Conservation (phyloP, 2,329 filamentous ascomycete species). For the Aspergillus neotritici region DNA sequence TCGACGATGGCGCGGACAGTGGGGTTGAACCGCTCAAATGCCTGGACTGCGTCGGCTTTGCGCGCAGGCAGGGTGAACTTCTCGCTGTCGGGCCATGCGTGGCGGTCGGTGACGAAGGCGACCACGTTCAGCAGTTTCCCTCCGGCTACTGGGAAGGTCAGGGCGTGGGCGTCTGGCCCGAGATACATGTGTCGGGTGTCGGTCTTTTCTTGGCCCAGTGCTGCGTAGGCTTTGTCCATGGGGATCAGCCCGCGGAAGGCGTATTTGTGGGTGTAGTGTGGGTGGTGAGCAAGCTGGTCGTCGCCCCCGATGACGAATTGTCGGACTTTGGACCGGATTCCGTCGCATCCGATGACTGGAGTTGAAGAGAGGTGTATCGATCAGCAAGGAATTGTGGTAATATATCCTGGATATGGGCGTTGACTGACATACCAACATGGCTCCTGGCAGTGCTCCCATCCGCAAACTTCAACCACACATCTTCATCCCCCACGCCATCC, state of each 20-base stretch:
- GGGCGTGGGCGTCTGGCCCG: slow-evolving; percentile 51
- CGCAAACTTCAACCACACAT: background rate
- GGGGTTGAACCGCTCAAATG: slow-evolving; percentile 27
- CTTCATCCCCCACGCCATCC: slow-evolving; percentile 12
- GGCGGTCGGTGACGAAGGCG: slow-evolving; percentile 14
- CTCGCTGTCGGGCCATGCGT: slow-evolving; percentile 8
- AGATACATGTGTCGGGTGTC: slow-evolving; percentile 50
- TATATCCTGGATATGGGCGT: no score
- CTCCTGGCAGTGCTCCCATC: background rate
- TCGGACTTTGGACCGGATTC: slow-evolving; percentile 54
- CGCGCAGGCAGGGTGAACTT: slow-evolving; percentile 4
- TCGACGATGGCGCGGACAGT: slow-evolving; percentile 34
- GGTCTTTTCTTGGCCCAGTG: slow-evolving; percentile 47
- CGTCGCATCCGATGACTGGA: slow-evolving; percentile 53
- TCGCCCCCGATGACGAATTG: slow-evolving; percentile 43
- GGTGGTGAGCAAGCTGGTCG: slow-evolving; percentile 33
- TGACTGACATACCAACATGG: no score
- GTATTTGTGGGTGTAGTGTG: slow-evolving; percentile 52
- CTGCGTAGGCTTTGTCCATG: slow-evolving; percentile 48
- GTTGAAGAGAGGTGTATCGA: no score
- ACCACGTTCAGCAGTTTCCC: slow-evolving; percentile 15
- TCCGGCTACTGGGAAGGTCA: slow-evolving; percentile 45
- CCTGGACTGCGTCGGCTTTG: slow-evolving; percentile 3
- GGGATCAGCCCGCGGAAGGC: slow-evolving; percentile 58
- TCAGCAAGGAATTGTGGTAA: no score